Base-by-base conservation (phyloP, 441 rosid genomes). In the Corymbia citriodora region DNA sequence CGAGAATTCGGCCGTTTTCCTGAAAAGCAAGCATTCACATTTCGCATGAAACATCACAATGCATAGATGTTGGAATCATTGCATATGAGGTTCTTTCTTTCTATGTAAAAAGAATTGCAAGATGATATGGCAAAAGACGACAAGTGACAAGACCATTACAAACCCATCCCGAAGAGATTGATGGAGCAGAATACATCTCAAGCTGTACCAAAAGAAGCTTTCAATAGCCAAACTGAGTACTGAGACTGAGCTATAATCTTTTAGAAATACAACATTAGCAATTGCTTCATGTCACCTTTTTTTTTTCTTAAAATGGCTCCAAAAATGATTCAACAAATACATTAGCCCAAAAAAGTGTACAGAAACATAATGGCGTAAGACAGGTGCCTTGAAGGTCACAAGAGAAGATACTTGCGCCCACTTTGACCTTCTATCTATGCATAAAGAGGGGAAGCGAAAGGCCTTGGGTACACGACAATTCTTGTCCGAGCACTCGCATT, bases 391-490 rank as follows among this genome's bases (percentile, higher is more conserved):
- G 31, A 79, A 79, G 83, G 50, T 74, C 83, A 2, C 27, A 3
- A 40, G 85, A 45, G 86, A 79, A 45, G 86, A 79, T 11, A 8
- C 11, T 27, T 79, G 53, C 19, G 31, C 53, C 53, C 61, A 89
- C 63, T 7, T 55, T 14, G 61, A 63, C 13, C 89, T 91, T 91
- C 13, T 87, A 90, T 91, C 95, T 94, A 96, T 49, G 91, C 95
- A 88, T 95, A 94, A 49, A 95, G 93, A 16, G 96, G 94, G 2
- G 98, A 95, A 89, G 96, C 94, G 1, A 97, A 94, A 25, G 99
- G 99, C 45, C 96, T 95, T 89, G 99, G 99, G 93, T 96, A 95
- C 8, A 95, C 93, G 88, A 87, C 88, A 14, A 90, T 31, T 15
- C 63, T 89, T 89, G 49, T 93, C 87, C 90, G 88, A 54, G 90